Conservation (phyloP, 1,284 basidiomycete genomes). For the Apiotrichum montevideense region DNA sequence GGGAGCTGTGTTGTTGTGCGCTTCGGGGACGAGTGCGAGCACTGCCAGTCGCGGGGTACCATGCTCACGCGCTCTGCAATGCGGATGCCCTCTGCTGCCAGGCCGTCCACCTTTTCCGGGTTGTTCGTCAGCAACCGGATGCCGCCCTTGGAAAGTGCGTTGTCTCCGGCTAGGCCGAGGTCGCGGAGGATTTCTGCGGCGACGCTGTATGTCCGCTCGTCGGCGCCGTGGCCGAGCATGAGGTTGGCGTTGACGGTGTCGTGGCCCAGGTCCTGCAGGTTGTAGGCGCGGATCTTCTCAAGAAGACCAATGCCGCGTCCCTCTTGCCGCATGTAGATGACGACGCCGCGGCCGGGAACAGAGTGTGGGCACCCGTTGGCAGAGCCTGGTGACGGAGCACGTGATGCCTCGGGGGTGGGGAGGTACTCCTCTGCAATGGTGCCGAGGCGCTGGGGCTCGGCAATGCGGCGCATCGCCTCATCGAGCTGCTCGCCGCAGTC, state of each 20-base stretch:
- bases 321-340: constrained; percentile 96
- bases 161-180: constrained; percentile 62
- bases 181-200: constrained; percentile 86
- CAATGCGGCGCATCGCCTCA: constrained; percentile 89
- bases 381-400: constrained; percentile 22
- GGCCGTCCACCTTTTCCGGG: constrained; percentile 88
- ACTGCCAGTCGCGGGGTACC: constrained; percentile 86
- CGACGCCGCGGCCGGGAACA: constrained; percentile 76
- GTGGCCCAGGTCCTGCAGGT: constrained; percentile 94
- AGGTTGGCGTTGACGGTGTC: constrained; percentile 97
- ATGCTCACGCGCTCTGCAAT: constrained; percentile 85
- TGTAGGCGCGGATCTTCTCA: constrained; percentile 96
- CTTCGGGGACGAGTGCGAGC: constrained; percentile 14
- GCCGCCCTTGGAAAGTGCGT: constrained; percentile 55
- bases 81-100: constrained; percentile 73
- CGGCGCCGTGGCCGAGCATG: constrained; percentile 88
- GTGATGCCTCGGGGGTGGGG: constrained; percentile 37
- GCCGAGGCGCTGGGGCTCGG: constrained; percentile 54
- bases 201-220: constrained; percentile 88
- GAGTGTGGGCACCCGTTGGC: constrained; percentile 1
- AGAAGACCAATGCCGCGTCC: constrained; percentile 96
- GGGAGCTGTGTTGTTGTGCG: constrained; percentile 24
- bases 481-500: constrained; percentile 99
- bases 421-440: constrained; percentile 43
- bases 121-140: constrained; percentile 92